phyloP scores from a whole-genome alignment of 257 asterid genomes.

The Jaltomata sinuosa region DNA sequence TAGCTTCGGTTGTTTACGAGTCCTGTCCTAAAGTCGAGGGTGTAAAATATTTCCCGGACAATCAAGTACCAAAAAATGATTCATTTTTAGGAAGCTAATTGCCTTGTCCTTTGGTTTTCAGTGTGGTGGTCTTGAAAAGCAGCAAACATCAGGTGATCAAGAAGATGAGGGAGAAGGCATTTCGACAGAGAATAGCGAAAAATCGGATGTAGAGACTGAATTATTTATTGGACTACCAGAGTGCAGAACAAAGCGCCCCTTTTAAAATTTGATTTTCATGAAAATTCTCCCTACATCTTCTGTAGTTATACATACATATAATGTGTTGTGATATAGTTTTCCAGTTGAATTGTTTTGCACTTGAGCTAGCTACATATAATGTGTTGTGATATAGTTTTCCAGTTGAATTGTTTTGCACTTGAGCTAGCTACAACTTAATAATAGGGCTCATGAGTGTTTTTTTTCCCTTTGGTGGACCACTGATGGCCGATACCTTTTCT shows the following conservation, averaged over 20 bases:
- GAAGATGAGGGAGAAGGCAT: slow-evolving; percentile 15
- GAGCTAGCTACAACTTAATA: neutral
- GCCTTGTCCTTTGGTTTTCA: slow-evolving; percentile 1
- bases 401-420: neutral
- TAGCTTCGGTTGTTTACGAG: too few relatives aligned
- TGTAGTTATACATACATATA: neutral
- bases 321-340: neutral
- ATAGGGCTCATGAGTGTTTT: neutral
- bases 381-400: neutral
- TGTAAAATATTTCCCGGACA: too few relatives aligned
- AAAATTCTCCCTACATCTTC: neutral
- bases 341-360: neutral
- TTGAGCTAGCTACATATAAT: neutral
- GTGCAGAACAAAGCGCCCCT: slow-evolving; percentile 31
- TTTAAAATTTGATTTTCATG: neutral
- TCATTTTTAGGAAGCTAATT: too few relatives aligned
- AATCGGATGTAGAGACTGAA: slow-evolving; percentile 77
- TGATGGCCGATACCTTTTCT: neutral
- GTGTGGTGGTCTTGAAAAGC: slow-evolving; percentile 34
- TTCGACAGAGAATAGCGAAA: slow-evolving; percentile 43
- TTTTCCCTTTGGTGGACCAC: neutral
- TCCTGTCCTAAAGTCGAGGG: too few relatives aligned
- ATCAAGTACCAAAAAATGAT: too few relatives aligned
- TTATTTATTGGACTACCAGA: slow-evolving; percentile 73
- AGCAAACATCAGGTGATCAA: slow-evolving; percentile 14